Percentiles rank a stretch among this genome's conserved stretches.
Conservation (phyloP, 1,284 basidiomycete genomes). For the Xerocomus amazonicus region DNA sequence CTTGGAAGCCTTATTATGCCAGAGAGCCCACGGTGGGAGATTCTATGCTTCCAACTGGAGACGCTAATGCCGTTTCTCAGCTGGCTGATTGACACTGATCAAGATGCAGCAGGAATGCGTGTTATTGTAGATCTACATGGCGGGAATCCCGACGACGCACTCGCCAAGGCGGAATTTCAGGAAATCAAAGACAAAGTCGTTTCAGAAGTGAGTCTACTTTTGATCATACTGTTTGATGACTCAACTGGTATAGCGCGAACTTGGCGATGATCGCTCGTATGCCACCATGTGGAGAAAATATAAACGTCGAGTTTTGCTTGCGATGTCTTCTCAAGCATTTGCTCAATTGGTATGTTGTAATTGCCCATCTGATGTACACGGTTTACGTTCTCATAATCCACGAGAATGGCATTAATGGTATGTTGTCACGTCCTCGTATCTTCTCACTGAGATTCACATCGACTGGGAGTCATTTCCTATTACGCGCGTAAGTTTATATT, state of each 20-base stretch:
- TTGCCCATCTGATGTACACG: background rate
- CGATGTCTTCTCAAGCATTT: constrained; percentile 97
- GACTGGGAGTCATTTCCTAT: constrained; percentile 78
- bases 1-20: constrained; percentile 85
- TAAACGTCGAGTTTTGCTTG: constrained; percentile 85
- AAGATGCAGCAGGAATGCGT: constrained; percentile 81
- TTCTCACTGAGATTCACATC: constrained; percentile 8
- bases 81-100: constrained; percentile 90
- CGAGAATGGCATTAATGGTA: constrained; percentile 89
- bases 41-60: background rate
- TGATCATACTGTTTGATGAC: background rate
- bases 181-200: constrained; percentile 91
- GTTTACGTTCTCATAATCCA: constrained; percentile 12
- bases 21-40: constrained; percentile 79
- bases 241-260: constrained; percentile 49
- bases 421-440: constrained; percentile 15
- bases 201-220: constrained; percentile 57
- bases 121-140: constrained; percentile 93
- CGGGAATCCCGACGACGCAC: constrained; percentile 68
- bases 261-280: constrained; percentile 83
- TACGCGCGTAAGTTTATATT: constrained; percentile 72
- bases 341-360: constrained; percentile 71
- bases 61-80: constrained; percentile 37
- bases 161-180: constrained; percentile 82
- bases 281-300: constrained; percentile 85